Base-by-base conservation (phyloP, 2,329 filamentous ascomycete species). In the Zelopaecilomyces penicillatus region DNA sequence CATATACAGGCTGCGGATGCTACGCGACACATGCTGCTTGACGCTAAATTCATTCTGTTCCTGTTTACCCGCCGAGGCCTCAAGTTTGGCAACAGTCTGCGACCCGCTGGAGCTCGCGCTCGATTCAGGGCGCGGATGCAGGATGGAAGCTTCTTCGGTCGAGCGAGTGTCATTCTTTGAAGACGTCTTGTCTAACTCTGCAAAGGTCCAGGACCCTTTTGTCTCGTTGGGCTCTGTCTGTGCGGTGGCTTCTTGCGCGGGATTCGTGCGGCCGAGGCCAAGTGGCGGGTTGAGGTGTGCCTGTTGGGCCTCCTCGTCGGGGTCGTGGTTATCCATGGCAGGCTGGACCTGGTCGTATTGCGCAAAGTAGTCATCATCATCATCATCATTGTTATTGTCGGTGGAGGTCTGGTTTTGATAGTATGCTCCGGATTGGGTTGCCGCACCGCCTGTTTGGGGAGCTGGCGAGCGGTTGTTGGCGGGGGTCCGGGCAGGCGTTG, bases 261-360 rank as follows among this genome's bases (percentile, higher is more conserved):
- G 42, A 12, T 34, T 36, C 8, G 46, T 38, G 12, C 43, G 52
- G 34, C 47, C 48, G 30, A 61, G 52, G 39, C 49, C 58, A n/a
- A 53, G 56, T 3, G 67, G 67, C 5, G 64, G 62, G 12, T 64
- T 51, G 45, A 61, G 54, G 31, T 61, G 56, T 37, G 61, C 55
- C 42, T 51, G 51, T 39, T 53, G 53, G 2, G 56, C 66, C 45
- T 71, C 81, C 65, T 88, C 85, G 54, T 88, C 83, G n/a, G 85
- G 85, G 52, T 90, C 85, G 60, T 90, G 81, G 45, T 79, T 80
- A 62, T 91, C 87, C 71, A 91, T 80, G 30, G 85, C 85, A 3
- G 86, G 85, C 59, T 91, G 86, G 6, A 91, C 85, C 50, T 78
- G 71, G 54, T 85, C 82, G 61, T 93, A 91, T 58, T 83, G 80